A percentile compares a stretch with the other conserved stretches of the same genome.
These are phyloP conservation scores for Chenopodium formosanum DNA, from an alignment of 148 eudicot species.

Conservation along the genomic window DNA sequence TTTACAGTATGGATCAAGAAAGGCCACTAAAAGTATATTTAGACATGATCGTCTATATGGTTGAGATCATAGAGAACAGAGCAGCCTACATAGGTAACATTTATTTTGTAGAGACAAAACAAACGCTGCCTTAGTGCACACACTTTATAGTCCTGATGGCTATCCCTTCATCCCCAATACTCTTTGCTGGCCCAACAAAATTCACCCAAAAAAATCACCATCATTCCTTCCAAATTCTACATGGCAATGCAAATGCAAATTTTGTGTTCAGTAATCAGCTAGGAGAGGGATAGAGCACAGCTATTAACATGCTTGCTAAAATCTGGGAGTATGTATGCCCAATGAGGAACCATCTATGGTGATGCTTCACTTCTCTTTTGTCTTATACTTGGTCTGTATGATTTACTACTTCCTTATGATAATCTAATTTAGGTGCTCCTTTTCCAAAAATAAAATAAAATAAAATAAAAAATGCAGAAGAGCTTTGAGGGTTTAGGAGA, in stretches of 20 bases:
- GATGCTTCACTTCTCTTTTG: too few relatives aligned
- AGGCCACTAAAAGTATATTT: neutral
- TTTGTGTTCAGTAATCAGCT: conserved; percentile 10
- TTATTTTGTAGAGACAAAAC: neutral
- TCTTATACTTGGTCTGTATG: too few relatives aligned
- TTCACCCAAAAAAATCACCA: neutral
- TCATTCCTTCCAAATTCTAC: neutral
- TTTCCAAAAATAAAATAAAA: too few relatives aligned
- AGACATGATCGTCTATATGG: neutral
- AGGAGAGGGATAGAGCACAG: neutral
- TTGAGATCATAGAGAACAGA: neutral
- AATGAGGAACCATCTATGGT: neutral
- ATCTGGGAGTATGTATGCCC: neutral
- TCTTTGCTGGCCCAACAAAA: neutral
- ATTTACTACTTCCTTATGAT: too few relatives aligned
- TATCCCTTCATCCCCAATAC: neutral
- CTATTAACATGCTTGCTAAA: neutral
- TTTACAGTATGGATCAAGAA: neutral
- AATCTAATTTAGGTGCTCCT: too few relatives aligned
- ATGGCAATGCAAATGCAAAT: neutral
- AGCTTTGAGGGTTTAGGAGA: too few relatives aligned
- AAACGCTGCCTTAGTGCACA: neutral
- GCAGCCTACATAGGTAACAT: neutral
- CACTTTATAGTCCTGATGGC: neutral
- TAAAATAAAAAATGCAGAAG: too few relatives aligned